Base-by-base conservation (phyloP, 208 protist species). In the Phytomonas francai region DNA sequence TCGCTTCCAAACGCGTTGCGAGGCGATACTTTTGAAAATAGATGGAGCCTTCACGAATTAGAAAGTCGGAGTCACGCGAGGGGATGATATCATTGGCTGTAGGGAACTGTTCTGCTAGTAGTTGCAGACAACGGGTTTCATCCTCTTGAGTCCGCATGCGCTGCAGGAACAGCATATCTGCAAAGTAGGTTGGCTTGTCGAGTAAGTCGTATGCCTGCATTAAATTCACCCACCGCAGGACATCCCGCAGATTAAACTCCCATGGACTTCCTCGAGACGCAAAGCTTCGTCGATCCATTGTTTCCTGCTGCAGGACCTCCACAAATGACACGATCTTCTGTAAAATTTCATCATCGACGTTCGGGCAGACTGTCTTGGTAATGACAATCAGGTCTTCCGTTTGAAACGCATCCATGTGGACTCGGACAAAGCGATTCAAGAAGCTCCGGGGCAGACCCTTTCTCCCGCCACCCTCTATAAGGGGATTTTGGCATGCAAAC, bases 241-340 rank as follows among this genome's bases (percentile, higher is more conserved):
- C 84, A 88, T 99, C 99, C 36, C 99, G 88, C 58, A 99, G 81
- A 89, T 99, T 99, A 80, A 99, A 99, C 83, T 99, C 89, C 98
- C 98, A 99, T 19, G 98, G 98, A 59, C 85, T 94, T 31, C 98
- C 98, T 33, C 74, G 92, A 75, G 79, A 62, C 60, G 87, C 91
- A 72, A 98, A 98, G 1, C 56, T 58, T 16, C 86, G 65, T 8
- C 78, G 61, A 56, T 96, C 80, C 91, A 97, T 98, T 39, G 94
- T 93, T 25, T 95, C 84, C 27, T 78, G 63, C 60, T 98, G 86
- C 57, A 99, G 74, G 31, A 76, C 71, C 31, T 63, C 75, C 69
- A 99, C 98, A 81, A 99, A 99, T 59, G 78, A 42, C 31, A 99
- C 97, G 97, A 99, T 98, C 3, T 73, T 64, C 31, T 73, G 31